Evolutionary conservation across 139 green algal genomes (phyloP).

Genomic region (Chlorella vulgaris): DNA sequence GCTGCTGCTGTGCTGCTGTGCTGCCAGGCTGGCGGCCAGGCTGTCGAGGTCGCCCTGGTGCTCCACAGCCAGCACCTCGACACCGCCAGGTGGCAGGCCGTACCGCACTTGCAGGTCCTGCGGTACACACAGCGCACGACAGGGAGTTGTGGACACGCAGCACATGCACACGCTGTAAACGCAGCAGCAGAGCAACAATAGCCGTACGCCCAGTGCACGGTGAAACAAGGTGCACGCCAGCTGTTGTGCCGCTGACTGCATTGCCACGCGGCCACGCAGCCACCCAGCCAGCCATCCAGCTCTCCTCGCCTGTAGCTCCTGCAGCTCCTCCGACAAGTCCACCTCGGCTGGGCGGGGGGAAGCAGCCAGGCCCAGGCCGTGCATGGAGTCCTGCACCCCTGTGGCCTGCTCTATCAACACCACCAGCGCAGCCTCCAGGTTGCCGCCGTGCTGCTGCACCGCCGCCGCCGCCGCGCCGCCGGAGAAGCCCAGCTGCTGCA

Average conservation of each 20-base stretch:
- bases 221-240: too few species aligned
- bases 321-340: conserved; percentile 51
- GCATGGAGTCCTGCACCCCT: conserved; percentile 22
- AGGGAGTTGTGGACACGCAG: too few species aligned
- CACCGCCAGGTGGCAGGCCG: not conserved
- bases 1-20: conserved; percentile 37
- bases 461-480: conserved; percentile 51
- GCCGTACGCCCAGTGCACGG: too few species aligned
- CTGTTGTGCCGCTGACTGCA: too few species aligned
- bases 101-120: conserved; percentile 22
- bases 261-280: not conserved
- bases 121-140: not conserved
- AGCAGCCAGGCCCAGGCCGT: not conserved
- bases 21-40: conserved; percentile 13
- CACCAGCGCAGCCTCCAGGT: conserved; percentile 58
- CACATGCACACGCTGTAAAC: too few species aligned
- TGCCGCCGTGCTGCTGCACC: conserved; percentile 60
- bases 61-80: conserved; percentile 17
- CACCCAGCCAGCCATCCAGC: too few species aligned
- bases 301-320: conserved; percentile 19
- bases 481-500: conserved; percentile 63
- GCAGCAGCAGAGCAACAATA: too few species aligned
- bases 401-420: conserved; percentile 60
- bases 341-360: conserved; percentile 30
- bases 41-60: conserved; percentile 21